Conservation (phyloP, 2,329 filamentous ascomycete species). For the Aspergillus sp. region DNA sequence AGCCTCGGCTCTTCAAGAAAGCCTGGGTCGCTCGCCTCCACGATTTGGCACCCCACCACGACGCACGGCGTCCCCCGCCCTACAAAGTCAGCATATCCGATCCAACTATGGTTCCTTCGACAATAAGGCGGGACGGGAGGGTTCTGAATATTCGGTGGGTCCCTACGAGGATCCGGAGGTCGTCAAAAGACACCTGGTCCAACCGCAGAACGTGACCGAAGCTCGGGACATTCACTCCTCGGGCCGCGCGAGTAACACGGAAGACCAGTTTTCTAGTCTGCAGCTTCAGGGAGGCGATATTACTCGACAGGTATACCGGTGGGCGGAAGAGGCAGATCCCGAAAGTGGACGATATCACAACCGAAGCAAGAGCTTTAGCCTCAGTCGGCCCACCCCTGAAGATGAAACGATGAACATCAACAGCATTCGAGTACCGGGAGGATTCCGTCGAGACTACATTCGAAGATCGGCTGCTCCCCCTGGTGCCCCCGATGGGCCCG, state of each 20-base stretch:
- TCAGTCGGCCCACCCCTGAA: slow-evolving; percentile 74
- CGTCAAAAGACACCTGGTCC: slow-evolving; percentile 82
- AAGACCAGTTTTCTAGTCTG: slow-evolving; percentile 90
- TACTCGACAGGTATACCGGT: slow-evolving; percentile 91
- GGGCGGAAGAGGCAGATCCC: slow-evolving; percentile 84
- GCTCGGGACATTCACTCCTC: slow-evolving; percentile 30
- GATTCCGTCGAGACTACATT: slow-evolving; percentile 87
- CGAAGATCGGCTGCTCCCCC: slow-evolving; percentile 66
- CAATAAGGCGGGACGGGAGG: slow-evolving; percentile 55
- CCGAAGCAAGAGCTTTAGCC: slow-evolving; percentile 84
- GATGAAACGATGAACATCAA: slow-evolving; percentile 80
- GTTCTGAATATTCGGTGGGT: slow-evolving; percentile 48
- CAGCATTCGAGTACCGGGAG: slow-evolving; percentile 88
- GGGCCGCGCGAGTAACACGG: slow-evolving; percentile 45
- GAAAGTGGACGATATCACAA: slow-evolving; percentile 61
- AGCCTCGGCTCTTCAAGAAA: slow-evolving; percentile 79
- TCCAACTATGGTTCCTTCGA: slow-evolving; percentile 88
- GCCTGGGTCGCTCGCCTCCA: slow-evolving; percentile 55
- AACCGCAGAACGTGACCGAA: slow-evolving; percentile 53
- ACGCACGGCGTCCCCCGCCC: slow-evolving; percentile 59
- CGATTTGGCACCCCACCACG: slow-evolving; percentile 46
- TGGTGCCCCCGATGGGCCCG: slow-evolving; percentile 39
- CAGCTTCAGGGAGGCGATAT: slow-evolving; percentile 92
- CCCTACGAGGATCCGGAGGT: slow-evolving; percentile 89
- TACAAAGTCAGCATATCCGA: slow-evolving; percentile 53